A percentile compares a stretch with the other conserved stretches of the same genome.
phyloP scores from a whole-genome alignment of 2,329 filamentous ascomycete species.

The Botrytis galanthina region DNA sequence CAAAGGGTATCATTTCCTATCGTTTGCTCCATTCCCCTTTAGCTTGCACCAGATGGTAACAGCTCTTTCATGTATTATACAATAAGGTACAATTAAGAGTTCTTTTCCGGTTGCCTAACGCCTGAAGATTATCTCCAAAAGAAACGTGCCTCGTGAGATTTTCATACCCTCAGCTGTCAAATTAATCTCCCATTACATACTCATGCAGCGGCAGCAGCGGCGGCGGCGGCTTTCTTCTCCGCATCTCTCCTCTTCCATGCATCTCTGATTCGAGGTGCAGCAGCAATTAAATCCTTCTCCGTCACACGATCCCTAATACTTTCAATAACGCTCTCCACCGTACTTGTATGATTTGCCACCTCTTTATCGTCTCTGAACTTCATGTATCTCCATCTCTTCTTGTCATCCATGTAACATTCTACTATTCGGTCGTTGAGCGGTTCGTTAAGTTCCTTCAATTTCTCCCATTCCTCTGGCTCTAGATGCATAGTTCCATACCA shows the following conservation, averaged over 20 bases:
- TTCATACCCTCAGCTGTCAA: not conserved
- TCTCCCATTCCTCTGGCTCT: constrained; percentile 77
- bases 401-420: constrained; percentile 79
- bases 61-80: not conserved
- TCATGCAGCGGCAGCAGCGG: not conserved
- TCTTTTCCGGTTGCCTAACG: not conserved
- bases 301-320: constrained; percentile 86
- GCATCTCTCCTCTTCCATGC: constrained; percentile 63
- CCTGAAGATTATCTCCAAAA: not conserved
- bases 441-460: constrained; percentile 68
- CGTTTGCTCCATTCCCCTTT: not conserved
- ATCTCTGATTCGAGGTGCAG: constrained; percentile 69
- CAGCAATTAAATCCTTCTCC: constrained; percentile 72
- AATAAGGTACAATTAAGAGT: not conserved
- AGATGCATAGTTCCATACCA: constrained; percentile 67
- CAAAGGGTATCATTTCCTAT: constrained; percentile 11
- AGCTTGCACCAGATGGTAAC: too few relatives aligned
- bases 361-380: constrained; percentile 90
- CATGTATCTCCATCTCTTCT: constrained; percentile 78
- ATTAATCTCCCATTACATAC: not conserved
- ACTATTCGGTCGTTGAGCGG: constrained; percentile 85
- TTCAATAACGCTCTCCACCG: constrained; percentile 81
- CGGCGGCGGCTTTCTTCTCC: constrained; percentile 22
- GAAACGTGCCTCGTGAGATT: not conserved
- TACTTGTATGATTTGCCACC: constrained; percentile 84